Percentiles rank a stretch among this genome's conserved stretches.
Evolutionary conservation across 106 monocot genomes (phyloP).

Genomic region (Dactylorhiza incarnata): DNA sequence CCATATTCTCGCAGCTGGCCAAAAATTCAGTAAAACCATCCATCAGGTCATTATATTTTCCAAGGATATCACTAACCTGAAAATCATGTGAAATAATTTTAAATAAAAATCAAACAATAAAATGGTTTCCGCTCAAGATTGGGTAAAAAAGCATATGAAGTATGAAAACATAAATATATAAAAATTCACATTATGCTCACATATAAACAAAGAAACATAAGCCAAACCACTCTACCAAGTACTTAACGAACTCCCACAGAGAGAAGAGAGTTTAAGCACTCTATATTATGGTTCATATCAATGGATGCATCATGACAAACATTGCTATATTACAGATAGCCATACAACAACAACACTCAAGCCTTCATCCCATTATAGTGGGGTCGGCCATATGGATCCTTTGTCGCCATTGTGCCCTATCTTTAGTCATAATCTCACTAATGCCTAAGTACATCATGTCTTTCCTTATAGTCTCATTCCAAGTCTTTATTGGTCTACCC

Average conservation of each 20-base stretch:
- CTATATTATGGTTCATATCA: background rate
- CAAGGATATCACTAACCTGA: slow-evolving; percentile 79
- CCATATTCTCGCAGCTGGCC: slow-evolving; percentile 69
- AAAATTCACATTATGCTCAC: background rate
- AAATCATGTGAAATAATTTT: slow-evolving; percentile 1
- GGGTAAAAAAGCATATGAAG: background rate
- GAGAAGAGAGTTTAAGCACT: background rate
- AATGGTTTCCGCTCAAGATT: background rate
- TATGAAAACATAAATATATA: background rate
- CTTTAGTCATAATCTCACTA: too few relatives aligned
- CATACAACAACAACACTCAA: too few relatives aligned
- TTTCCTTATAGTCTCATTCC: too few relatives aligned
- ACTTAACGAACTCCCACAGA: background rate
- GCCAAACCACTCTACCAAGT: background rate
- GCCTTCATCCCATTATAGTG: too few relatives aligned
- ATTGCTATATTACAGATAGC: background rate
- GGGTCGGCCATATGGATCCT: too few relatives aligned
- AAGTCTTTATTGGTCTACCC: too few relatives aligned
- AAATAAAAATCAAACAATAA: background rate
- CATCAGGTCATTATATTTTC: slow-evolving; percentile 76
- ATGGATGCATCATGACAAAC: background rate
- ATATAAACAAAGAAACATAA: background rate
- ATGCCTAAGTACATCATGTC: too few relatives aligned
- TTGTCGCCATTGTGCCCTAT: too few relatives aligned
- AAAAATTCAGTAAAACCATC: slow-evolving; percentile 83